A percentile compares a stretch with the other conserved stretches of the same genome.
These are phyloP conservation scores for Chondrus crispus DNA, from an alignment of 23 red algal species.

Conservation along the genomic window DNA sequence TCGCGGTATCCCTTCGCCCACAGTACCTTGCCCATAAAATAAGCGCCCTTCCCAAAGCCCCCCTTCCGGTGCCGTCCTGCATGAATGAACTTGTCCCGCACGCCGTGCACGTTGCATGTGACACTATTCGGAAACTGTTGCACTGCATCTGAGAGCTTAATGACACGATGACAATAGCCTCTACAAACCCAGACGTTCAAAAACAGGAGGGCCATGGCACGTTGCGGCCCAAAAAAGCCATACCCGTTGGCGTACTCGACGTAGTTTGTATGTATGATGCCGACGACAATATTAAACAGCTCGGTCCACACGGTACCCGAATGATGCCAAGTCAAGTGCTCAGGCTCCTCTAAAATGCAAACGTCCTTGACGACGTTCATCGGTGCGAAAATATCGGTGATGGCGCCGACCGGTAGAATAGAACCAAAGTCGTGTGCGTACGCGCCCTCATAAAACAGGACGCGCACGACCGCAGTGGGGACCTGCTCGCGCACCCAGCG, in stretches of 20 bases:
- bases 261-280: conserved; percentile 88
- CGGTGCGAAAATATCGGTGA: conserved; percentile 34
- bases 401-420: conserved; percentile 69
- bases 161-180: conserved; percentile 66
- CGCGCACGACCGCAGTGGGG: not conserved
- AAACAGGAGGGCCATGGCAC: conserved; percentile 39
- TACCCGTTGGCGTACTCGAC: conserved; percentile 46
- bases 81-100: conserved; percentile 65
- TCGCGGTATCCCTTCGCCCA: conserved; percentile 82
- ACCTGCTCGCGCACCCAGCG: conserved; percentile 35
- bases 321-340: conserved; percentile 88
- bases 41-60: conserved; percentile 40
- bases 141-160: conserved; percentile 79
- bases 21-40: conserved; percentile 81
- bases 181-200: conserved; percentile 77
- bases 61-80: conserved; percentile 15
- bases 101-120: conserved; percentile 68
- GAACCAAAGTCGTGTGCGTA: conserved; percentile 49
- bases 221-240: conserved; percentile 9
- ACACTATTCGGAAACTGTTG: conserved; percentile 72
- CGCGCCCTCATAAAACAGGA: conserved; percentile 69
- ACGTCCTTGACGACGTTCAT: conserved; percentile 20
- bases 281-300: conserved; percentile 61
- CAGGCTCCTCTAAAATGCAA: conserved; percentile 83
- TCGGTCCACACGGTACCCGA: conserved; percentile 52